A percentile compares a stretch with the other conserved stretches of the same genome.
Conservation (phyloP, 1,139 yeast species). For the Yamadazyma jaroonii region DNA sequence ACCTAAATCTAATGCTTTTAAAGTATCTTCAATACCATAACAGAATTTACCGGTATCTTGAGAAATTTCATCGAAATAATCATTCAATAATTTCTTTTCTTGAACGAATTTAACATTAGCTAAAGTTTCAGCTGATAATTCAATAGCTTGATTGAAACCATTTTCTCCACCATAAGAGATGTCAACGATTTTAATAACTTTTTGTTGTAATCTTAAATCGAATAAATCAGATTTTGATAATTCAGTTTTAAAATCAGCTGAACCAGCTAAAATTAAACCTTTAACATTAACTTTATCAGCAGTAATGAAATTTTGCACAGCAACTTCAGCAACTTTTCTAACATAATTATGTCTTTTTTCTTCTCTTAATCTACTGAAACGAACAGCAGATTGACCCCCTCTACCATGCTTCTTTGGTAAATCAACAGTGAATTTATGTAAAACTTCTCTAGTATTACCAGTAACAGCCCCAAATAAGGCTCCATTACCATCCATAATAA, state of each 20-base stretch:
- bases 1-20: conserved; percentile 94
- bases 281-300: conserved; percentile 90
- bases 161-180: conserved; percentile 98
- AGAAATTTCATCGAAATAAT: conserved; percentile 93
- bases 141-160: conserved; percentile 98
- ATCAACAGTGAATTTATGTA: conserved; percentile 95
- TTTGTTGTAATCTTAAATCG: conserved; percentile 82
- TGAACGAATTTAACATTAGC: conserved; percentile 96
- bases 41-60: conserved; percentile 97
- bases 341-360: conserved; percentile 98
- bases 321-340: conserved; percentile 96
- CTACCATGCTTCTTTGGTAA: conserved; percentile 99
- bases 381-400: conserved; percentile 99
- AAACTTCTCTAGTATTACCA: conserved; percentile 94
- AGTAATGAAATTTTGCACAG: conserved; percentile 93
- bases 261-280: conserved; percentile 95
- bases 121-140: conserved; percentile 92
- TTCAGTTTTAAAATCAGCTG: conserved; percentile 97
- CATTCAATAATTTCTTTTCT: conserved; percentile 91
- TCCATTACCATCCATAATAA: conserved; percentile 99
- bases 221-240: conserved; percentile 89
- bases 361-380: conserved; percentile 98
- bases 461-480: conserved; percentile 93
- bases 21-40: conserved; percentile 94
- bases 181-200: conserved; percentile 90